phyloP scores from a whole-genome alignment of 2,329 filamentous ascomycete genomes.

The Alternaria alternata region DNA sequence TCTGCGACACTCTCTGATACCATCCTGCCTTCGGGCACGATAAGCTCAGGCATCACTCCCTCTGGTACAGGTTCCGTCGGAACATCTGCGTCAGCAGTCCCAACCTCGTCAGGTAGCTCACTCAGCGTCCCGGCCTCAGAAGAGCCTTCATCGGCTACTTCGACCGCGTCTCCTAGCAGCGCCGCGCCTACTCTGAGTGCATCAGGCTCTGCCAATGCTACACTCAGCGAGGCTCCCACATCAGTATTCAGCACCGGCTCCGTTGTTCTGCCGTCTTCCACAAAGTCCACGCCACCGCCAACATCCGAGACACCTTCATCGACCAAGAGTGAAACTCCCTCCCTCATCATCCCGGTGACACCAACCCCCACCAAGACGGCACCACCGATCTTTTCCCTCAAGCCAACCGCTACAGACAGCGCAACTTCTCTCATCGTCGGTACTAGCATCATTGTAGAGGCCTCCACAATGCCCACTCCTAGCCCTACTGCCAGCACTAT shows the following conservation, averaged over 20 bases:
- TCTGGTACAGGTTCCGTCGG: conserved; percentile 16
- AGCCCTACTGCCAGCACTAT: conserved; percentile 60
- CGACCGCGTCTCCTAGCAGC: conserved; percentile 19
- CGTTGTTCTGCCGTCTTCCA: conserved; percentile 1
- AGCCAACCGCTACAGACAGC: conserved; percentile 57
- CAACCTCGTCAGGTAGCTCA: conserved; percentile 11
- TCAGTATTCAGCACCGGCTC: conserved; percentile 2
- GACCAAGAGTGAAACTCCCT: conserved; percentile 19
- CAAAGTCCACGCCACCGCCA: conserved; percentile 2
- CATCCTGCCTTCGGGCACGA: neutral
- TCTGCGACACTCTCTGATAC: conserved; percentile 1
- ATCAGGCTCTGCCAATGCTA: conserved; percentile 20
- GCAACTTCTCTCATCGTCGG: conserved; percentile 62
- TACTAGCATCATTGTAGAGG: conserved; percentile 68
- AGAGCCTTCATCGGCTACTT: conserved; percentile 14
- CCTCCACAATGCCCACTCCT: conserved; percentile 55
- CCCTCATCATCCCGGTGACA: conserved; percentile 25
- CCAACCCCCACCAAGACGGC: conserved; percentile 31
- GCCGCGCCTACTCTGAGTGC: conserved; percentile 10
- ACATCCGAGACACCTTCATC: conserved; percentile 7
- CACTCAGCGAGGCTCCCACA: conserved; percentile 18
- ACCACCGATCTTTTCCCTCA: conserved; percentile 52
- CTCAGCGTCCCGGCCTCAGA: conserved; percentile 32
- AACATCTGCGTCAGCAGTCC: conserved; percentile 15
- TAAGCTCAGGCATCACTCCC: conserved; percentile 14